Conservation (phyloP, 2,329 filamentous ascomycete genomes). For the Dendryphion nanum region DNA sequence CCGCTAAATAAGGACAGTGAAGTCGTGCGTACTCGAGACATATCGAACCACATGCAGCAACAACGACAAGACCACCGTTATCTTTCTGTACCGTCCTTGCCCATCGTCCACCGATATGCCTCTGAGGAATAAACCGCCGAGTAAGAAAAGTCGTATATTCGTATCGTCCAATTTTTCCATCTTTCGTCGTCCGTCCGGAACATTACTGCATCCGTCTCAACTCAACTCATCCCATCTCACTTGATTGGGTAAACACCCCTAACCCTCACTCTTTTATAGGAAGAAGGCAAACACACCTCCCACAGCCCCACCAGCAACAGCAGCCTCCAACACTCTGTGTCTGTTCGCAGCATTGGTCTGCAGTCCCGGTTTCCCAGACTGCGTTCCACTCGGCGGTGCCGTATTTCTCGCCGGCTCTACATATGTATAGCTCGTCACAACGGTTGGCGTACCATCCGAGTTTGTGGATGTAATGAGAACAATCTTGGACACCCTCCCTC, state of each 20-base stretch:
- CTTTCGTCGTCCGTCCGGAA: not conserved
- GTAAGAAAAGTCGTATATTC: not conserved
- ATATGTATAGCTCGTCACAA: constrained; percentile 45
- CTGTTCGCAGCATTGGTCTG: constrained; percentile 35
- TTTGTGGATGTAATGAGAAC: constrained; percentile 38
- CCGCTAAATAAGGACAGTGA: not conserved
- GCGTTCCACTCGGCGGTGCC: constrained; percentile 8
- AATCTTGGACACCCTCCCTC: constrained; percentile 40
- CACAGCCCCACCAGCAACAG: constrained; percentile 35
- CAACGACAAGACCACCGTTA: too few relatives aligned
- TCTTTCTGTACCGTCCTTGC: too few relatives aligned
- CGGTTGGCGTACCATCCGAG: constrained; percentile 31
- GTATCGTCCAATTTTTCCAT: too few relatives aligned
- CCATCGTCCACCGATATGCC: too few relatives aligned
- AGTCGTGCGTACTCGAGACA: constrained; percentile 1
- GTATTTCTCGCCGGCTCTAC: constrained; percentile 32
- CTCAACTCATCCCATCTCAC: too few relatives aligned
- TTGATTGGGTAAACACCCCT: too few relatives aligned
- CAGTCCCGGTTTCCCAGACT: constrained; percentile 31
- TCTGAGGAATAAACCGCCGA: not conserved
- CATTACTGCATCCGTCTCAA: not conserved
- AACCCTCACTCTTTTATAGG: too few relatives aligned
- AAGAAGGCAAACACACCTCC: constrained; percentile 22
- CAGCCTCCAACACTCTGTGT: constrained; percentile 24
- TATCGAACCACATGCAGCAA: not conserved